Conservation (phyloP, 306 rosid species). For the Gastrolobium bilobum region DNA sequence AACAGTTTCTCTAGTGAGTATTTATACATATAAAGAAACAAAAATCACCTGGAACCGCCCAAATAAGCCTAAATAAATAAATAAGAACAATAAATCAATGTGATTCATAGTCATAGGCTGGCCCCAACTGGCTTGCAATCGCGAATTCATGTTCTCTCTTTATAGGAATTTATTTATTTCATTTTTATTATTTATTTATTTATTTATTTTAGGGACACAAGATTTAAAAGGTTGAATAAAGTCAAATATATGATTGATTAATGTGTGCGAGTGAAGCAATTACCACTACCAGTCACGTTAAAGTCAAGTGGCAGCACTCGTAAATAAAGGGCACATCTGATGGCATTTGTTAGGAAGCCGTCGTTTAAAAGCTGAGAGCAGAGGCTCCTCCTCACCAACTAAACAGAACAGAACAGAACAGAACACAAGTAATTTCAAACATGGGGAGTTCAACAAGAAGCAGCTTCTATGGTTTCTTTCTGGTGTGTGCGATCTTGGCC, state of each 20-base stretch:
- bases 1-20: no score
- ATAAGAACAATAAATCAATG: no score
- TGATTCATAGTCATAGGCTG: no score
- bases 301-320: constrained; percentile 65
- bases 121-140: no score
- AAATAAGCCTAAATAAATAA: no score
- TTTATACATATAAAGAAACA: no score
- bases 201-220: no score
- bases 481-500: constrained; percentile 66
- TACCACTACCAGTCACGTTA: not conserved
- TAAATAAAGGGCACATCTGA: constrained; percentile 37
- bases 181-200: no score
- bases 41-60: no score
- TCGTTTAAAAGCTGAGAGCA: constrained; percentile 49
- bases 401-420: no score
- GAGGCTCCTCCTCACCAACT: not conserved
- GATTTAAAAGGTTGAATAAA: constrained; percentile 7
- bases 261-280: constrained; percentile 51
- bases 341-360: constrained; percentile 45
- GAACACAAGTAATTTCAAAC: not conserved
- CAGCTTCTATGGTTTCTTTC: constrained; percentile 41
- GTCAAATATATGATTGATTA: constrained; percentile 41
- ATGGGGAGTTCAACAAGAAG: constrained; percentile 57
- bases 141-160: no score
- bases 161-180: no score